phyloP scores from a whole-genome alignment of 1,284 basidiomycete species.

The Rhodofomes roseus region DNA sequence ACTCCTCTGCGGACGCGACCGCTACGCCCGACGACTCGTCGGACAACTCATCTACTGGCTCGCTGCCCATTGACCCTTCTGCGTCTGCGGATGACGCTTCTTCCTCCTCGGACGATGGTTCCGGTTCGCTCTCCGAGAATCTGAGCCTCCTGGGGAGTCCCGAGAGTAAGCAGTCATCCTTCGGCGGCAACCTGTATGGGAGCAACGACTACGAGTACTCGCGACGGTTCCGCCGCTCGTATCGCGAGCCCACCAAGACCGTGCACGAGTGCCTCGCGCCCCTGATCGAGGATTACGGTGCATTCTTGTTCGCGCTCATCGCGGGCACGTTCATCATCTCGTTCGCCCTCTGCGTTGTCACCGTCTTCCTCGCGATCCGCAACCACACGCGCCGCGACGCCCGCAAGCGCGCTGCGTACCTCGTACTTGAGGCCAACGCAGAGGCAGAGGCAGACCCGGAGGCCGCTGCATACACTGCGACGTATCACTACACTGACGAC shows the following conservation, averaged over 20 bases:
- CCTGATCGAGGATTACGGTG: constrained; percentile 9
- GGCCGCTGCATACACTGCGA: constrained; percentile 2
- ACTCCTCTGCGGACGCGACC: background rate
- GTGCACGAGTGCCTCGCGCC: constrained; percentile 7
- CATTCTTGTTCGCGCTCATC: constrained; percentile 6
- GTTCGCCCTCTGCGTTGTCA: constrained; percentile 4
- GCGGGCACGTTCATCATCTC: constrained; percentile 5
- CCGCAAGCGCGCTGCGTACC: constrained; percentile 1
- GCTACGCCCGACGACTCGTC: background rate
- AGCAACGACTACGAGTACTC: background rate
- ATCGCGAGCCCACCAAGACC: constrained; percentile 4
- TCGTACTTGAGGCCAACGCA: constrained; percentile 7
- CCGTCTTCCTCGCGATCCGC: constrained; percentile 6
- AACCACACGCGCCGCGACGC: background rate
- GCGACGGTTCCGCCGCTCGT: background rate
- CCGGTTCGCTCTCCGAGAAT: background rate
- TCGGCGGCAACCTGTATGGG: background rate
- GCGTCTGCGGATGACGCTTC: background rate
- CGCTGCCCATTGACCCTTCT: background rate
- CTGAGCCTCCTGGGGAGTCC: background rate
- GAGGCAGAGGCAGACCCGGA: constrained; percentile 8
- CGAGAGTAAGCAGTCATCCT: background rate
- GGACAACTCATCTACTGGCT: background rate
- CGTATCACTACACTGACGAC: constrained; percentile 8
- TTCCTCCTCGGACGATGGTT: background rate